These are phyloP conservation scores for Penicillium brevicompactum DNA, from an alignment of 2,329 filamentous ascomycete species.

Conservation along the genomic window DNA sequence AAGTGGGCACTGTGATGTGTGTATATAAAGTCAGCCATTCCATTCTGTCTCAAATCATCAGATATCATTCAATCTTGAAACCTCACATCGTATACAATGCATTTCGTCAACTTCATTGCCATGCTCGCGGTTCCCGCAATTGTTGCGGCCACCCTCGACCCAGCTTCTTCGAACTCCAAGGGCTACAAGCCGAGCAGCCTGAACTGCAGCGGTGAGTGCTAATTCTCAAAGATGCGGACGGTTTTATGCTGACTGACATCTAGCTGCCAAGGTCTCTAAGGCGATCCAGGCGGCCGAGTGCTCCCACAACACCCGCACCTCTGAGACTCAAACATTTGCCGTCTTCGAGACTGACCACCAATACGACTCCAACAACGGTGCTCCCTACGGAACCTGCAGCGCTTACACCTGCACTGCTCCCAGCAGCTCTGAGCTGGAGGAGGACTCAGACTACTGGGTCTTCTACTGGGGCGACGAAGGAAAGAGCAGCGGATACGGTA, in stretches of 20 bases:
- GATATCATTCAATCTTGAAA: not conserved
- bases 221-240: not conserved
- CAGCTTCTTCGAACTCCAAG: slow-evolving; percentile 39
- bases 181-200: slow-evolving; percentile 33
- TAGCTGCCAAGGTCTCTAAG: slow-evolving; percentile 37
- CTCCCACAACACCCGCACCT: slow-evolving; percentile 41
- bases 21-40: not conserved
- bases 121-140: slow-evolving; percentile 17
- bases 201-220: slow-evolving; percentile 31
- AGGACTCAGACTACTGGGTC: slow-evolving; percentile 43
- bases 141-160: slow-evolving; percentile 34
- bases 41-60: no score
- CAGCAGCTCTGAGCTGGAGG: slow-evolving; percentile 30
- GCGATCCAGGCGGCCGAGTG: slow-evolving; percentile 44
- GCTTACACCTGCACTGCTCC: slow-evolving; percentile 46
- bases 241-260: not conserved
- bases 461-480: slow-evolving; percentile 41
- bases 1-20: not conserved
- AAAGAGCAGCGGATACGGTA: slow-evolving; percentile 22
- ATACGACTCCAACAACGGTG: slow-evolving; percentile 47
- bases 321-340: slow-evolving; percentile 39
- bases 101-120: slow-evolving; percentile 10
- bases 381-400: slow-evolving; percentile 52
- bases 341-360: slow-evolving; percentile 48
- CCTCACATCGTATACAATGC: slow-evolving; percentile 6